A percentile compares a stretch with the other conserved stretches of the same genome.
phyloP scores from a whole-genome alignment of 495 filamentous ascomycete species.

The Neurospora tetrasperma region DNA sequence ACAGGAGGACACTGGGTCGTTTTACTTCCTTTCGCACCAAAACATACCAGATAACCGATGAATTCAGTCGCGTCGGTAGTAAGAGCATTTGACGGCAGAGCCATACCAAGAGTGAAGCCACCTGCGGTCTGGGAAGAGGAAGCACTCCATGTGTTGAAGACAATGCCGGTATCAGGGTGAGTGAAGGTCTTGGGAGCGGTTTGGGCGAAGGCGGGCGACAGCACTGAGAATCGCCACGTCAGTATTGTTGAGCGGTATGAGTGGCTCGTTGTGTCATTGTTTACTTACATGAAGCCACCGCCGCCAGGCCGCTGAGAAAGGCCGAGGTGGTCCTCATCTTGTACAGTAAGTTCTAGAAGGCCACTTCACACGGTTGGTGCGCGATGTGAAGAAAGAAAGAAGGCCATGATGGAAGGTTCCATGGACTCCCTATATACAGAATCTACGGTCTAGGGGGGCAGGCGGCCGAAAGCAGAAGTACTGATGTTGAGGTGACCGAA shows the following conservation, averaged over 20 bases:
- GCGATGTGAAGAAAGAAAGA: constrained; percentile 1
- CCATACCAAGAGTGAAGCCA: constrained; percentile 43
- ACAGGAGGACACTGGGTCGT: not conserved
- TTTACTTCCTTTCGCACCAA: constrained; percentile 2
- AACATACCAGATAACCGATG: constrained; percentile 44
- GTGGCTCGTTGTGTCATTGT: not conserved
- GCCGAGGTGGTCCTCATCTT: constrained; percentile 18
- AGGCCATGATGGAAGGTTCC: constrained; percentile 3
- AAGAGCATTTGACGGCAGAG: constrained; percentile 42
- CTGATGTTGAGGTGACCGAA: not conserved
- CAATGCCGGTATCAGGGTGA: constrained; percentile 34
- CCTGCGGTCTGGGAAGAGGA: constrained; percentile 22
- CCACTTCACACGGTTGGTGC: constrained; percentile 6
- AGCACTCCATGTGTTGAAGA: constrained; percentile 34
- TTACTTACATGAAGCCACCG: constrained; percentile 21
- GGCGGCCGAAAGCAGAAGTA: not conserved
- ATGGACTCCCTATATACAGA: constrained; percentile 2
- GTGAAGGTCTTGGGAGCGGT: constrained; percentile 24
- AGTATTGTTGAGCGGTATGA: not conserved
- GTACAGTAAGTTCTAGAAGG: not conserved
- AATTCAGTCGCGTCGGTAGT: constrained; percentile 45
- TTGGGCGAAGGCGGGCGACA: constrained; percentile 20
- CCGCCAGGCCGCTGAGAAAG: constrained; percentile 18
- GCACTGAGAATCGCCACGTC: constrained; percentile 8
- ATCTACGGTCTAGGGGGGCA: not conserved